These are phyloP conservation scores for bread wheat (Triticum aestivum) DNA, from an alignment of 176 grass and related monocot genomes.

Conservation along the genomic window IWGSC_CS_RefSeq_v2.1 NC_057795.1:604859989-604860488, in stretches of 20 bases:
- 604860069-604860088: not conserved
- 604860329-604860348: constrained; percentile 62
- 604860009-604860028: constrained; percentile 8
- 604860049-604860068: constrained; percentile 4
- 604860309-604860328: constrained; percentile 69
- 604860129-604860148: constrained; percentile 85
- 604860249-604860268: constrained; percentile 1
- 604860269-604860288: constrained; percentile 39
- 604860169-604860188: constrained; percentile 78
- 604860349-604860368: constrained; percentile 93
- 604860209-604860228: constrained; percentile 12
- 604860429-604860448: not conserved
- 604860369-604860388: constrained; percentile 99
- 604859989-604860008: not conserved
- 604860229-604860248: constrained; percentile 14
- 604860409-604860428: constrained; percentile 23
- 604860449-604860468: constrained; percentile 4
- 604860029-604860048: not conserved
- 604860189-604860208: constrained; percentile 91
- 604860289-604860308: constrained; percentile 72
- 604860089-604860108: not conserved
- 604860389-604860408: constrained; percentile 52
- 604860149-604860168: constrained; percentile 75
- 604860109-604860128: constrained; percentile 26
- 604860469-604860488: not conserved